A percentile compares a stretch with the other conserved stretches of the same genome.
These are phyloP conservation scores for Paraglomus brasilianum DNA, from an alignment of 192 early-diverging fungal genomes.

Conservation along the genomic window DNA sequence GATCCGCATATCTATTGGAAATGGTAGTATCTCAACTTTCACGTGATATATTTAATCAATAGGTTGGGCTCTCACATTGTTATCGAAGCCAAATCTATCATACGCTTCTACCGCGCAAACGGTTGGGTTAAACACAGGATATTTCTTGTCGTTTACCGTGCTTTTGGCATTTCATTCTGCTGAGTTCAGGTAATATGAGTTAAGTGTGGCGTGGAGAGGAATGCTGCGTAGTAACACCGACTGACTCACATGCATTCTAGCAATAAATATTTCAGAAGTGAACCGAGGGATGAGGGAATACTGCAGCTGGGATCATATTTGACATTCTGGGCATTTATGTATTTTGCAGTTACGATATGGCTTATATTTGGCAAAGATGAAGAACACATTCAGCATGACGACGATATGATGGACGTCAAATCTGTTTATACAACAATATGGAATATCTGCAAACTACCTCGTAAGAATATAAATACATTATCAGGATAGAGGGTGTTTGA, in stretches of 20 bases:
- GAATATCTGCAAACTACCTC: constrained; percentile 80
- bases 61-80: constrained; percentile 91
- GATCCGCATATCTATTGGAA: neutral
- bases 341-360: constrained; percentile 82
- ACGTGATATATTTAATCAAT: neutral
- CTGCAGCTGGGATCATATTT: constrained; percentile 85
- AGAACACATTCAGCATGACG: constrained; percentile 39
- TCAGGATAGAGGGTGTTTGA: neutral
- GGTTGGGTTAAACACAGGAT: constrained; percentile 93
- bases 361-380: constrained; percentile 79
- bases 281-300: constrained; percentile 65
- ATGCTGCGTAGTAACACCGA: too few species aligned
- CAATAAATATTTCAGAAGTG: constrained; percentile 83
- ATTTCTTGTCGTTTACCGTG: constrained; percentile 94
- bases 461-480: constrained; percentile 43
- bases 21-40: neutral
- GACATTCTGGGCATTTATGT: constrained; percentile 91
- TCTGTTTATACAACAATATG: constrained; percentile 88
- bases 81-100: constrained; percentile 88
- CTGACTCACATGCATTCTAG: constrained; percentile 24
- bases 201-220: neutral
- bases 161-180: constrained; percentile 94
- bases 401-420: constrained; percentile 62
- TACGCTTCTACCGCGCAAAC: constrained; percentile 95
- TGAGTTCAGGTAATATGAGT: constrained; percentile 63